Conservation (phyloP, 2,329 filamentous ascomycete species). For the Aureobasidium sp. region DNA sequence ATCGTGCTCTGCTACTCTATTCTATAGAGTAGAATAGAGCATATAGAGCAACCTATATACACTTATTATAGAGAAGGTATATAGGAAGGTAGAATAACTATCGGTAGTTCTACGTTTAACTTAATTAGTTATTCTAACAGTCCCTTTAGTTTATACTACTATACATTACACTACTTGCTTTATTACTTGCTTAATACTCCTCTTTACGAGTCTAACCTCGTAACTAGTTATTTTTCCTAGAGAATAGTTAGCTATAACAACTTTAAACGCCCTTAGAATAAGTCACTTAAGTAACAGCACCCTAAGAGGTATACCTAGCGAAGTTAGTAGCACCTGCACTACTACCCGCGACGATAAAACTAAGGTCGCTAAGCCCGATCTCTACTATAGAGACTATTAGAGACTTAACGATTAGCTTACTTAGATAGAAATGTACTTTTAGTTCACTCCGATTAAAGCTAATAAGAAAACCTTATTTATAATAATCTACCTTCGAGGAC, state of each 20-base stretch:
- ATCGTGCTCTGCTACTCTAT: no score
- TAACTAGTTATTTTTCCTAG: no score
- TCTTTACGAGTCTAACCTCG: neutral
- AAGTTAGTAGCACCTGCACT: neutral
- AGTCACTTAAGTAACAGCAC: neutral
- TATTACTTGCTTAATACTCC: neutral
- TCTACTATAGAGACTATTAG: slow-evolving; percentile 5
- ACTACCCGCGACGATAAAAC: no score
- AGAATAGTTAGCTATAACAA: no score
- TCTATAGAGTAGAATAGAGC: no score
- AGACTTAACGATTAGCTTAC: neutral
- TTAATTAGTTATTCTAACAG: no score
- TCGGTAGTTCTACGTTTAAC: no score
- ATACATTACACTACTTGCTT: neutral
- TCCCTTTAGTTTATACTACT: no score
- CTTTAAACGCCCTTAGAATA: neutral
- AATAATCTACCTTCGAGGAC: neutral
- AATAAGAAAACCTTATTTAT: neutral
- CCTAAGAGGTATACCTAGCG: neutral
- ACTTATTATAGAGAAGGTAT: no score
- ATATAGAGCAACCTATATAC: no score
- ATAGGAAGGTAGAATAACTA: no score
- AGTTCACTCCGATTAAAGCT: neutral
- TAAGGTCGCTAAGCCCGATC: slow-evolving; percentile 2
- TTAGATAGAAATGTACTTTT: neutral